Base-by-base conservation (phyloP, 2,329 filamentous ascomycete species). In the Calycina herbarum region DNA sequence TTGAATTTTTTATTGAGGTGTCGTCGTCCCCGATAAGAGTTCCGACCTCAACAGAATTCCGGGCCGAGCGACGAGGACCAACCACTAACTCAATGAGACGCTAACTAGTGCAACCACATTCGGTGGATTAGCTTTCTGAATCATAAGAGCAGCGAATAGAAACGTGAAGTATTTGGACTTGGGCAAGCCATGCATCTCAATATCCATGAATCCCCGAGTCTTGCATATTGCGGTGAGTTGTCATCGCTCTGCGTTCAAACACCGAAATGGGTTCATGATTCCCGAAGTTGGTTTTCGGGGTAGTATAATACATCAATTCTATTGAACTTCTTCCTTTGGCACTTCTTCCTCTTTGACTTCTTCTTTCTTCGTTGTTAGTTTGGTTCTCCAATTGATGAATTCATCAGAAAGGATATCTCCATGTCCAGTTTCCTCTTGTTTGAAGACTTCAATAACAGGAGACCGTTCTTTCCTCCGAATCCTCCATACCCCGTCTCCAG, bases 391-490 rank as follows among this genome's bases (percentile, higher is more conserved):
- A 68, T 89, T 85, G 73, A 91, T 84, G 74, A 97, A 97, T 15
- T 91, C 86, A 27, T 89, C 84, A 2, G 90, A 91, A 51, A 97
- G 79, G 59, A 97, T 92, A 29, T 85, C 82, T 0, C 92, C 93
- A 68, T 91, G 87, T 0, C 92, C 92, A 1, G 85, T 86, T 69
- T 93, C 90, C 71, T 92, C 86, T 4, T 93, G 79, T 73, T 85
- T 88, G 77, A 86, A 90, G 0, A 96, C 85, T 71, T 95, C 90
- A 66, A 98, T 90, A 5, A 79, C 77, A 1, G 85, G 81, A 0
- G 85, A 85, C 48, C 85, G 85, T 62, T 89, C 85, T 63, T 78
- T 80, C 66, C 92, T 85, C 59, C 86, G 82, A 73, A 99, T 92
- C 67, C 89, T 86, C 90, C 93, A 98, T 1, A 96, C 88, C 48